Evolutionary conservation across 352 stramenopile species (phyloP).

Genomic region (Aphanomyces cochlioides): DNA sequence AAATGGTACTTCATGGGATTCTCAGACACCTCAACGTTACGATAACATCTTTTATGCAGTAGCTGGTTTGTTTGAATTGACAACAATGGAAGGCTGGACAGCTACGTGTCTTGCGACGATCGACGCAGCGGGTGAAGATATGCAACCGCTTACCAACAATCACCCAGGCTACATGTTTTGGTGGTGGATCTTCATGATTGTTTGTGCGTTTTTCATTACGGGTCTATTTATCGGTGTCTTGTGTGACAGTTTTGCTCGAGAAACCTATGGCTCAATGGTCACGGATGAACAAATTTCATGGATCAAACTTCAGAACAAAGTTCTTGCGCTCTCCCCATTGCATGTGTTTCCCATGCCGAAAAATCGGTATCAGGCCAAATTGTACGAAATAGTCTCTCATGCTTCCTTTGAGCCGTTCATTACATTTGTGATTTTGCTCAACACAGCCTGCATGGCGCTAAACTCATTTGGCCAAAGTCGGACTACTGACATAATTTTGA

Average conservation of each 20-base stretch:
- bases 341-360: constrained; percentile 34
- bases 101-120: constrained; percentile 88
- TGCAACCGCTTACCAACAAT: constrained; percentile 84
- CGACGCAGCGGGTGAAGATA: constrained; percentile 81
- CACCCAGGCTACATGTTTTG: constrained; percentile 71
- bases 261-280: constrained; percentile 43
- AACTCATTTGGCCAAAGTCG: constrained; percentile 75
- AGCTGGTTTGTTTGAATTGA: constrained; percentile 90
- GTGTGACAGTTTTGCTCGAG: constrained; percentile 88
- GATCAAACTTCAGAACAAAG: constrained; percentile 75
- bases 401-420: constrained; percentile 84
- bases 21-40: constrained; percentile 59
- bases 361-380: constrained; percentile 43
- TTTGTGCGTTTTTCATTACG: constrained; percentile 89
- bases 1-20: constrained; percentile 40
- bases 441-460: constrained; percentile 86
- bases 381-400: constrained; percentile 65
- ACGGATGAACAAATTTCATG: constrained; percentile 66
- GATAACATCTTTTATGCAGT: constrained; percentile 79
- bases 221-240: constrained; percentile 91
- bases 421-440: constrained; percentile 87
- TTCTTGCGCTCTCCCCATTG: constrained; percentile 37
- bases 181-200: constrained; percentile 87
- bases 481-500: constrained; percentile 6
- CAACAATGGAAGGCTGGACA: constrained; percentile 89